Conservation (phyloP, 2,329 filamentous ascomycete species). For the Aspergillus pseudoviridinutans region DNA sequence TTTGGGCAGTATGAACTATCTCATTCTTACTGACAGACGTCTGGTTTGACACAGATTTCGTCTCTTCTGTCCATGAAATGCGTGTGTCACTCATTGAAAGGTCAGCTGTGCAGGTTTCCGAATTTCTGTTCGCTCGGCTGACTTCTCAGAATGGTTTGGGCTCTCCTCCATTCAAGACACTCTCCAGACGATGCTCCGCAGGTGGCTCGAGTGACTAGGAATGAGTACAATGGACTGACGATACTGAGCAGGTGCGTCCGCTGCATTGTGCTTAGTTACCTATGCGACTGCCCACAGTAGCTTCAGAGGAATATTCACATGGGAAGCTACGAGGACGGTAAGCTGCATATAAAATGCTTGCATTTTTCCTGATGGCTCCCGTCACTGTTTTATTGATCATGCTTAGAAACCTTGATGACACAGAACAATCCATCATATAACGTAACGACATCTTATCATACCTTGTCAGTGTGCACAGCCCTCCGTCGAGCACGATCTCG, state of each 20-base stretch:
- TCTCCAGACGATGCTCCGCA: not conserved
- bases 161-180: not conserved
- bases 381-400: not conserved
- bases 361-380: not conserved
- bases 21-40: not conserved
- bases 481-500: not conserved
- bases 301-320: not conserved
- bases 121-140: not conserved
- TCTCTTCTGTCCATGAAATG: not conserved
- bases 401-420: not conserved
- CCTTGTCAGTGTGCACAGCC: not conserved
- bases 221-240: not conserved
- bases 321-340: not conserved
- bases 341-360: not conserved
- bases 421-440: not conserved
- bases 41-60: not conserved
- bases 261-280: not conserved
- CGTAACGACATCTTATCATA: not conserved
- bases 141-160: not conserved
- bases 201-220: not conserved
- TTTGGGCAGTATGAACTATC: too few relatives aligned
- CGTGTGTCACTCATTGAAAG: not conserved
- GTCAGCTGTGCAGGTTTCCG: too few relatives aligned
- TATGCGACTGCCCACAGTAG: not conserved
- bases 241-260: not conserved